Conservation (phyloP, 208 protist genomes). For the Trypanosomatidae sp. region DNA sequence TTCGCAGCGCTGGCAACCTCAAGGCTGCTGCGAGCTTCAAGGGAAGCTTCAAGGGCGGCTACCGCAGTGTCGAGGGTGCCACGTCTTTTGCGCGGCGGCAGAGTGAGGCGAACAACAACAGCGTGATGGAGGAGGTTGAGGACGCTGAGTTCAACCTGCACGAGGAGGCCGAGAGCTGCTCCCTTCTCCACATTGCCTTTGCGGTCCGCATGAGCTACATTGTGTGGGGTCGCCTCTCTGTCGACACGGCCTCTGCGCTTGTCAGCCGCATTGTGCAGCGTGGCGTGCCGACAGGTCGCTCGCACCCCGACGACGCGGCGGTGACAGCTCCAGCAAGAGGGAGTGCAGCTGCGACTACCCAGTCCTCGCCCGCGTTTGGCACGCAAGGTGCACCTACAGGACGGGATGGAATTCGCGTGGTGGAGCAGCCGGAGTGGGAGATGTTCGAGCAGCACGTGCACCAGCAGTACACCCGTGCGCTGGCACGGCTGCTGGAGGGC, state of each 20-base stretch:
- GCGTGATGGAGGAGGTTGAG: slow-evolving; percentile 10
- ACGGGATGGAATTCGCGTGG: too few relatives aligned
- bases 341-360: not conserved
- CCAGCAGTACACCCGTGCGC: slow-evolving; percentile 9
- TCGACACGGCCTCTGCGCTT: slow-evolving; percentile 5
- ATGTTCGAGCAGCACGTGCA: slow-evolving; percentile 11
- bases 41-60: too few relatives aligned
- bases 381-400: too few relatives aligned
- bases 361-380: too few relatives aligned
- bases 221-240: slow-evolving; percentile 57
- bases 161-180: slow-evolving; percentile 74
- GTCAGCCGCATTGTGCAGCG: slow-evolving; percentile 16
- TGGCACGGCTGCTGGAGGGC: slow-evolving; percentile 7
- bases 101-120: not conserved
- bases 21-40: too few relatives aligned
- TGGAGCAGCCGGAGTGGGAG: slow-evolving; percentile 21
- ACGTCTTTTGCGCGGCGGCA: too few relatives aligned
- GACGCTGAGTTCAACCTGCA: slow-evolving; percentile 58
- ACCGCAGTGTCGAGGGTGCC: too few relatives aligned
- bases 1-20: slow-evolving; percentile 3
- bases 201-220: slow-evolving; percentile 77
- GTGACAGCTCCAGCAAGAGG: not conserved
- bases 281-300: slow-evolving; percentile 9
- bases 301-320: not conserved
- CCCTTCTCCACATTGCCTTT: slow-evolving; percentile 66